Base-by-base conservation (phyloP, 345 rosid species). In the Salix exigua region DNA sequence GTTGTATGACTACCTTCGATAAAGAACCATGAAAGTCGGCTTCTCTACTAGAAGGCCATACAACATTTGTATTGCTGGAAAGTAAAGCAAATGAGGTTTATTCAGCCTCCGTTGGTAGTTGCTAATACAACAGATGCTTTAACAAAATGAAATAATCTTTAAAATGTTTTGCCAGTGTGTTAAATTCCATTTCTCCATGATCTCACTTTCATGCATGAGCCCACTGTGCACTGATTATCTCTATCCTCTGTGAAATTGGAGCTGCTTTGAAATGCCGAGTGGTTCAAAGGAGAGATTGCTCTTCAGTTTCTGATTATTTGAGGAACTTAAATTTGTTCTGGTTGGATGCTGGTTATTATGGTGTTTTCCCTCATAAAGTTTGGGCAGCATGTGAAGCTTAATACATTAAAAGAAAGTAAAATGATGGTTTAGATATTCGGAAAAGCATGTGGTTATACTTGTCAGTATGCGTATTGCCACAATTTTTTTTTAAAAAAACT, bases 1-100 rank as follows among this genome's bases (percentile, higher is more conserved):
- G 68, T 67, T 71, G 17, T 21, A 31, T 61, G 21, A 70, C 11
- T 66, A 19, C 12, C 17, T 37, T 23, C 62, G 10, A 9, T n/a
- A 25, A 25, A 70, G 70, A 21, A 37, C 26, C 8, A 25, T 73
- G 70, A 75, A 72, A 64, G 60, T 72, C 70, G 23, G 38, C 51
- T 72, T 66, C 37, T 71, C 48, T 67, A 74, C 37, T 75, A 33
- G 40, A 73, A 46, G 13, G 8, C 40, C 68, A 25, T 26, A 18
- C 44, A 19, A 5, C 70, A 10, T 66, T 33, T 66, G 70, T 44
- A 13, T 40, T 25, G 42, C 70, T 66, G 11, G 51, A 26, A 63
- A 64, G 10, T 53, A 7, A 19, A 55, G 33, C 23, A 58, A n/a
- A 6, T 63, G 28, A 58, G 63, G 23, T 58, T 58, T 58, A n/a